Evolutionary conservation across 2,329 filamentous ascomycete species (phyloP).

Genomic region (Canariomyces notabilis): DNA sequence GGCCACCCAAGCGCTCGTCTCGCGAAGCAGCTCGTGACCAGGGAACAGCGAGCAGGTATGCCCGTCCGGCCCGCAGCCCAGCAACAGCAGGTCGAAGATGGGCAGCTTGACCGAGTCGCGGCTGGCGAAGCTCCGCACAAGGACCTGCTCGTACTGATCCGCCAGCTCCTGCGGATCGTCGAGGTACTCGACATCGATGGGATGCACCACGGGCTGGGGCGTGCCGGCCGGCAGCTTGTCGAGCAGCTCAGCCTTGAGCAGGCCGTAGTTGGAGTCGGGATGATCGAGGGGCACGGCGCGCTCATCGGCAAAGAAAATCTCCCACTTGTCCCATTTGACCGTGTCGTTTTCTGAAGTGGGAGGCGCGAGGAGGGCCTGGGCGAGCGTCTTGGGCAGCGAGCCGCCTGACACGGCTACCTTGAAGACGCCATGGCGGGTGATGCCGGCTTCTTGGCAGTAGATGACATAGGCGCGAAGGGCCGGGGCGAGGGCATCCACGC

Average conservation of each 20-base stretch:
- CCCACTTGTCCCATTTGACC: conserved; percentile 80
- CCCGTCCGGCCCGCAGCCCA: conserved; percentile 92
- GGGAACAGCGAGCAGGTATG: conserved; percentile 98
- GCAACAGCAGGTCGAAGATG: conserved; percentile 88
- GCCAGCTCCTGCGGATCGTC: conserved; percentile 86
- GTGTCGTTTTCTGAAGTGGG: conserved; percentile 51
- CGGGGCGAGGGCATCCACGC: conserved; percentile 63
- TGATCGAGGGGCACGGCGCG: conserved; percentile 89
- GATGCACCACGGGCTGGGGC: conserved; percentile 66
- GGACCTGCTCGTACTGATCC: conserved; percentile 84
- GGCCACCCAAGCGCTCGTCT: conserved; percentile 86
- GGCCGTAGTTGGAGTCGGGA: conserved; percentile 87
- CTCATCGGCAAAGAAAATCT: conserved; percentile 98
- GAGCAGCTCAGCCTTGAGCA: conserved; percentile 81
- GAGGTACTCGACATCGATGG: conserved; percentile 63
- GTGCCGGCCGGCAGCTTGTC: conserved; percentile 73
- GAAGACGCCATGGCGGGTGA: conserved; percentile 77
- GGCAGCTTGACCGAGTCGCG: conserved; percentile 92
- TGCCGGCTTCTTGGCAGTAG: conserved; percentile 71
- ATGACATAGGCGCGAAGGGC: conserved; percentile 80
- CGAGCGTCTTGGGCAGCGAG: conserved; percentile 83
- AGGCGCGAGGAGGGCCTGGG: conserved; percentile 70
- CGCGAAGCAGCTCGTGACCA: conserved; percentile 77
- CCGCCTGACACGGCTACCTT: conserved; percentile 91
- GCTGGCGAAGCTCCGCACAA: conserved; percentile 81